phyloP scores from a whole-genome alignment of 495 filamentous ascomycete species.

The Hypoxylon trugodes region DNA sequence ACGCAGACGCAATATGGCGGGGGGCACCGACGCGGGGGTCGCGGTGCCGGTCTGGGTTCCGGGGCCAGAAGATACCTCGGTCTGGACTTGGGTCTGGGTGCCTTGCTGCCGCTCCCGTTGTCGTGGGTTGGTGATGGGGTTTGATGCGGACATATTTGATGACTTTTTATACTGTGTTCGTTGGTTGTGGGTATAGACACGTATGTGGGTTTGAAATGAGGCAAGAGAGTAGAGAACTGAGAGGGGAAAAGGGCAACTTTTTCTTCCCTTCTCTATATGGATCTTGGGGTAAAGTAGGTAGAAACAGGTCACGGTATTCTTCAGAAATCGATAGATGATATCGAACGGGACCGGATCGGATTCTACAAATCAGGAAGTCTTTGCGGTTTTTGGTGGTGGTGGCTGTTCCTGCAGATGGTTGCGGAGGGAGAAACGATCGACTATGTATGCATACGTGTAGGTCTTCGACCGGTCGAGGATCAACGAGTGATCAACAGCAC shows the following conservation, averaged over 20 bases:
- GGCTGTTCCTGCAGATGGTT: conserved; percentile 1
- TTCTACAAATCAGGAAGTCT: too few species aligned
- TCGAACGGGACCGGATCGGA: too few species aligned
- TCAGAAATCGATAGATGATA: too few species aligned
- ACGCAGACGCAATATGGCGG: conserved; percentile 57
- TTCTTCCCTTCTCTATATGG: conserved; percentile 3
- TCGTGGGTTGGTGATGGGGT: conserved; percentile 26
- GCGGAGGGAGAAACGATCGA: conserved; percentile 21
- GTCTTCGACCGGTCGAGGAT: conserved; percentile 29
- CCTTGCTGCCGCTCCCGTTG: conserved; percentile 32
- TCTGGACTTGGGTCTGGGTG: conserved; percentile 33
- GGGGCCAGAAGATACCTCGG: conserved; percentile 31
- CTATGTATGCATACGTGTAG: conserved; percentile 39
- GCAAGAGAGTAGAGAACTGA: neutral
- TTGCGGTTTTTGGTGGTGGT: neutral
- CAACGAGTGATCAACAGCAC: conserved; percentile 20
- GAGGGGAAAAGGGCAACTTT: too few species aligned
- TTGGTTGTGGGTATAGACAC: conserved; percentile 5
- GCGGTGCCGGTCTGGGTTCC: conserved; percentile 31
- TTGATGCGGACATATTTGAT: conserved; percentile 34
- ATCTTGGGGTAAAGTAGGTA: neutral
- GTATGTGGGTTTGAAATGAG: neutral
- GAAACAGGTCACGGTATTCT: too few species aligned
- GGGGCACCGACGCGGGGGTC: conserved; percentile 32
- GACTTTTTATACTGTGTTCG: too few species aligned